Conservation (phyloP, 352 stramenopile species). For the Aphanomyces euteiches region DNA sequence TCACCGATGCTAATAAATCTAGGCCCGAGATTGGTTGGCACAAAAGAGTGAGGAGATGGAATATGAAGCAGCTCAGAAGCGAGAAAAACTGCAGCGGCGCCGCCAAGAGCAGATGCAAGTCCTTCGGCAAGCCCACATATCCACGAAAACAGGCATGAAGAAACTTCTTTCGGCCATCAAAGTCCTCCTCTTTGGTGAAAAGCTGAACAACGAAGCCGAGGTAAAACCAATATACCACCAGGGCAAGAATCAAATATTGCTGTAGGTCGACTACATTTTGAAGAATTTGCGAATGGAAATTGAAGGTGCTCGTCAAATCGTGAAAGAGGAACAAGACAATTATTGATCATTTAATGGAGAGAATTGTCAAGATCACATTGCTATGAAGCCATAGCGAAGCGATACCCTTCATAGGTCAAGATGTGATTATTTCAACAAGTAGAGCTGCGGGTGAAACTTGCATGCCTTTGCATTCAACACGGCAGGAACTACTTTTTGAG, state of each 20-base stretch:
- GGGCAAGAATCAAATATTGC: neutral
- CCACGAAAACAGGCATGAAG: neutral
- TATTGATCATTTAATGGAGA: neutral
- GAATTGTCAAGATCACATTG: too few relatives aligned
- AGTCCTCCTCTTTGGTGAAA: slow-evolving; percentile 21
- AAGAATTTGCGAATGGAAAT: slow-evolving; percentile 19
- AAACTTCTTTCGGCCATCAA: slow-evolving; percentile 13
- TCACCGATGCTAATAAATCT: neutral
- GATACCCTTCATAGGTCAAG: neutral
- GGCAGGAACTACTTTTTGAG: too few relatives aligned
- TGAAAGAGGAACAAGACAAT: slow-evolving; percentile 14
- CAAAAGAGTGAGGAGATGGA: slow-evolving; percentile 22
- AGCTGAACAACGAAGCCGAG: slow-evolving; percentile 17
- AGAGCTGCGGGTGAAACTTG: too few relatives aligned
- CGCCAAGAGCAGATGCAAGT: slow-evolving; percentile 21
- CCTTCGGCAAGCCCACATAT: neutral
- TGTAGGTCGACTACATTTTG: slow-evolving; percentile 24
- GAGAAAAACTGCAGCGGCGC: neutral
- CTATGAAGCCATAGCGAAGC: too few relatives aligned
- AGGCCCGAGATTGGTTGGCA: slow-evolving; percentile 22
- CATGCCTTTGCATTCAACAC: too few relatives aligned
- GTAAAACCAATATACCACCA: neutral
- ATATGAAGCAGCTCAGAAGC: slow-evolving; percentile 12
- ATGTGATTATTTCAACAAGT: slow-evolving; percentile 2
- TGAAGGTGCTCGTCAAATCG: slow-evolving; percentile 17